Base-by-base conservation (phyloP, 805 yeast genomes). In the Kodamaea hsintzibuensis region DNA sequence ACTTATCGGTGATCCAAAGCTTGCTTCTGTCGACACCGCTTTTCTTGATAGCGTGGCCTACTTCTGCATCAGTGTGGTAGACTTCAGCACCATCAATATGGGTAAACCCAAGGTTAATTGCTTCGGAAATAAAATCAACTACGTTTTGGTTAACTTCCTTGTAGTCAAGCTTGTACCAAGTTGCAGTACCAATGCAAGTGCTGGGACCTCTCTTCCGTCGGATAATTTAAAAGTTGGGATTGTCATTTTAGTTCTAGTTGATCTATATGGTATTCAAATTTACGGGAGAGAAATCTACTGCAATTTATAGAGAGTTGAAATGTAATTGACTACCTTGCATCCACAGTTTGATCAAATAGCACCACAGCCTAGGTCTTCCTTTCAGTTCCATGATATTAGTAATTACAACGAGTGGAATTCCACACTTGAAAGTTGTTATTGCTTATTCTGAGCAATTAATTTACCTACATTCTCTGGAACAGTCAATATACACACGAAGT, bases 81-180 rank as follows among this genome's bases (percentile, higher is more conserved):
- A 73, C 68, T 59, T 85, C 88, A 0, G 91, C 90, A 12, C 86
- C 81, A 59, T 86, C 91, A 43, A 86, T 72, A 62, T 85, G 90
- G 46, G 69, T 76, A 65, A 79, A 82, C 0, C 88, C 87, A 13
- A 66, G 63, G 1, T 77, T 68, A 18, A 86, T 62, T 2, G 89
- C 85, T 30, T 66, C 62, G 4, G 65, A 54, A 30, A 84, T 57
- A 19, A 81, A 76, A 5, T 76, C 73, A 5, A 79, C 82, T 44
- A 81, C 66, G 8, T 61, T 57, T 16, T 62, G 52, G 51, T 66
- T 65, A 38, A 64, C 42, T 13, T 67, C 68, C 12, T 72, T 68
- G 30, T 44, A 43, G 44, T 62, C 58, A 14, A 13, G 10, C 48
- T 65, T 65, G 59, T 69, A 72, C 82, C 82, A 78, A 57, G 73